Evolutionary conservation across 495 filamentous ascomycete species (phyloP), one percentile per base, ranked within the genome.

Genomic region (Xylaria venustula): DNA sequence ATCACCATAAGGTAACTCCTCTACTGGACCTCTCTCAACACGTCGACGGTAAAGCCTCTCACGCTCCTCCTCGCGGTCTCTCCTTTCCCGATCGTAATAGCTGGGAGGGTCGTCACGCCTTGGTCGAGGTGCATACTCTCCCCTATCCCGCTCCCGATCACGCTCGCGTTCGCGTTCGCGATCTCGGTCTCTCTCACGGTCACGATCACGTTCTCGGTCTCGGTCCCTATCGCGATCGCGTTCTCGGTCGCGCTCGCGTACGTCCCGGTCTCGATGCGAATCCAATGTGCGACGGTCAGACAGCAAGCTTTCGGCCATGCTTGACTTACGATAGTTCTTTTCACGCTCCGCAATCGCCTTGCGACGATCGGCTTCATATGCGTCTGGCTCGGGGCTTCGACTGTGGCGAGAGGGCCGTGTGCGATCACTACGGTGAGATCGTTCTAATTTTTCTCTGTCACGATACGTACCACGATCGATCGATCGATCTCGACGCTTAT

Each of bases 1-100:
- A 70, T 91, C 93, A 14, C 92, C 92, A 71, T 97, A 97, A 63
- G 94, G 91, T 34, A 96, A 79, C 68, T 93, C 90, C 62, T 91
- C 88, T 57, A 89, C 83, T 54, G 84, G 82, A 47, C 88, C 88
- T 57, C 90, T 87, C 59, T 93, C 89, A 54, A 90, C 89, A 64
- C 92, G 86, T 60, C 88, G 88, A 49, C 91, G 87, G 71, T 97
- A 98, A 11, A 88, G 75, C 26, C 90, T 83, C 70, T 96, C 91
- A 20, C 92, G 84, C 72, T 96, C 90, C 64, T 92, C 90, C 67
- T 94, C 91, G 15, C 91, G 84, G 57, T 89, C 88, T 20, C 91
- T 83, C 36, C 89, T 83, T 73, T 96, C 93, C 49, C 86, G 77
- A 59, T 88, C 84, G 58, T 83, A 81, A 51, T 80, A 80, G 32